phyloP scores from a whole-genome alignment of 2,329 filamentous ascomycete genomes.

The Cryphonectria radicalis region DNA sequence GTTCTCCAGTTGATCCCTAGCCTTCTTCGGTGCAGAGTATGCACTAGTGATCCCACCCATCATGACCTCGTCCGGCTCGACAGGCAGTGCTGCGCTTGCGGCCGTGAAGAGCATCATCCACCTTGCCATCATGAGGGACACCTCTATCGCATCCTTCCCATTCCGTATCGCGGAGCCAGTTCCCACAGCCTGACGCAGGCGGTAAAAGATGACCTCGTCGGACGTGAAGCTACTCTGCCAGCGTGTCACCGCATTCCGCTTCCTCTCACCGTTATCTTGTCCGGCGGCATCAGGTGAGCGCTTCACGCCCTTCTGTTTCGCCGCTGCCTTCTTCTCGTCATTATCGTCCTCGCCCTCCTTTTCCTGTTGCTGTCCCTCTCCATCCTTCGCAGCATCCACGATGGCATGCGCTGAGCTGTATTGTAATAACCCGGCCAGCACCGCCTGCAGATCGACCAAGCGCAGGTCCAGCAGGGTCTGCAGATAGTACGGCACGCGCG shows the following conservation, averaged over 20 bases:
- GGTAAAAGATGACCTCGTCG: slow-evolving; percentile 92
- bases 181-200: slow-evolving; percentile 85
- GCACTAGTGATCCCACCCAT: slow-evolving; percentile 42
- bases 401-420: slow-evolving; percentile 57
- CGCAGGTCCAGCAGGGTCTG: slow-evolving; percentile 56
- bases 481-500: slow-evolving; percentile 63
- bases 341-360: not conserved
- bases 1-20: slow-evolving; percentile 61
- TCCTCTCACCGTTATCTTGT: slow-evolving; percentile 26
- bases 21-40: slow-evolving; percentile 48
- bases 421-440: slow-evolving; percentile 59
- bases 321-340: not conserved
- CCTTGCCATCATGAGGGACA: slow-evolving; percentile 54
- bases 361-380: slow-evolving; percentile 26
- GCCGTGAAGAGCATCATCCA: slow-evolving; percentile 65
- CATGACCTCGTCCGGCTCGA: slow-evolving; percentile 43
- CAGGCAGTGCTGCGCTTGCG: slow-evolving; percentile 51
- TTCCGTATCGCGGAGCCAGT: slow-evolving; percentile 54
- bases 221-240: slow-evolving; percentile 64
- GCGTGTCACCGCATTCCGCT: slow-evolving; percentile 37
- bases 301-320: slow-evolving; percentile 25
- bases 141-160: slow-evolving; percentile 52
- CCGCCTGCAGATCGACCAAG: slow-evolving; percentile 57
- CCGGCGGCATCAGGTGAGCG: not conserved
- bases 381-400: slow-evolving; percentile 34